Evolutionary conservation across 164 flowering plant genomes (phyloP).

Genomic region (Echeveria elegans): DNA sequence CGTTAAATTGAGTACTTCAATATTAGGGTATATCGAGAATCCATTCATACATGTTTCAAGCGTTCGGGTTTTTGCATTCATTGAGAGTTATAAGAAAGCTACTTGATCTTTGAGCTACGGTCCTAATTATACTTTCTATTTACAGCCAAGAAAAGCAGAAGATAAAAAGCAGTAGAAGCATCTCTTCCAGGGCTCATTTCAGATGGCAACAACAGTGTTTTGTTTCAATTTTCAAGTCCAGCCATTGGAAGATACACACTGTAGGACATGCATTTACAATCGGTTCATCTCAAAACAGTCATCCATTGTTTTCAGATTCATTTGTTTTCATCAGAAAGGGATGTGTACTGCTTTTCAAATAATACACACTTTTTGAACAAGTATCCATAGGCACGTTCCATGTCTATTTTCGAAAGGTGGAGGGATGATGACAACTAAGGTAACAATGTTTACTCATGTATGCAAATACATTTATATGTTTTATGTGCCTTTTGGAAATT

Average conservation of each 20-base stretch:
- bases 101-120: neutral
- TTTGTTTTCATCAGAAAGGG: neutral
- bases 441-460: neutral
- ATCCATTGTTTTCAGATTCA: neutral
- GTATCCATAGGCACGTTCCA: neutral
- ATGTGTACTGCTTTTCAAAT: neutral
- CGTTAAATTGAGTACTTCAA: neutral
- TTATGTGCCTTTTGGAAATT: neutral
- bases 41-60: neutral
- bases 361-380: neutral
- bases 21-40: neutral
- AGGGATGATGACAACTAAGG: neutral
- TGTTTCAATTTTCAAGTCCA: neutral
- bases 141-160: constrained; percentile 59
- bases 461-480: neutral
- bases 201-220: neutral
- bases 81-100: neutral
- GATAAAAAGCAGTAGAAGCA: neutral
- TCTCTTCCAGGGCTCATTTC: neutral
- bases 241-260: neutral
- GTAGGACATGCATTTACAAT: neutral
- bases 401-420: neutral
- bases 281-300: neutral
- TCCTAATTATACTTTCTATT: constrained; percentile 1
- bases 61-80: neutral